Base-by-base conservation (phyloP, 2,329 filamentous ascomycete species). In the Coniochaeta ligniaria region DNA sequence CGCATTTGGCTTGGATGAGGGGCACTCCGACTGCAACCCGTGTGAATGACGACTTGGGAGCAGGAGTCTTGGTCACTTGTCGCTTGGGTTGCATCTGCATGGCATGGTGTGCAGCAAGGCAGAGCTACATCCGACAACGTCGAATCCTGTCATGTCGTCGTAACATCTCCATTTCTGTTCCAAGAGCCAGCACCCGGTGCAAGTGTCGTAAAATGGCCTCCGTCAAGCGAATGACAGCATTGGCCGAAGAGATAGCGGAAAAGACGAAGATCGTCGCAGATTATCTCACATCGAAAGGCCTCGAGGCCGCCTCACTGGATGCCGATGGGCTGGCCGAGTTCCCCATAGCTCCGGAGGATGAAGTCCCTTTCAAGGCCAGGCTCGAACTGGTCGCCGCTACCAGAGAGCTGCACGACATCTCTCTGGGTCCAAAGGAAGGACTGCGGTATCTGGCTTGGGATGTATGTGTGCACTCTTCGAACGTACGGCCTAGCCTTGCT, bases 361-460 rank as follows among this genome's bases (percentile, higher is more conserved):
- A 60, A 22, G 59, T 50, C 12, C 55, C 63, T 1, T 63, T 63
- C 50, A 60, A 61, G 55, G 63, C 63, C 1, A 60, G 64, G 1
- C 60, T 63, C 28, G 60, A 64, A 24, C 64, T 69, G 17, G 63
- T 68, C 20, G 61, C 64, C 3, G 59, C 65, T n/a, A 68, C 69
- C 28, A 67, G 67, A 45, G 68, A 71, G 61, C 64, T 70, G 5
- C 63, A 69, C 31, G 66, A 68, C 45, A 63, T 70, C 24, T 62
- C 66, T 28, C 47, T 70, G 5, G 67, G 68, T 1, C 68, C 69
- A 6, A 66, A 66, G 24, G 66, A 69, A 47, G 60, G 63, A 6
- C 57, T 72, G 31, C 66, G 66, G 35, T 62, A 66, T 24, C 61
- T 71, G 45, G 67, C 66, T 3, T 68, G 69, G 66, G 70, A 71